phyloP scores from a whole-genome alignment of 331 rosid species.

The Saraca asoca region DNA sequence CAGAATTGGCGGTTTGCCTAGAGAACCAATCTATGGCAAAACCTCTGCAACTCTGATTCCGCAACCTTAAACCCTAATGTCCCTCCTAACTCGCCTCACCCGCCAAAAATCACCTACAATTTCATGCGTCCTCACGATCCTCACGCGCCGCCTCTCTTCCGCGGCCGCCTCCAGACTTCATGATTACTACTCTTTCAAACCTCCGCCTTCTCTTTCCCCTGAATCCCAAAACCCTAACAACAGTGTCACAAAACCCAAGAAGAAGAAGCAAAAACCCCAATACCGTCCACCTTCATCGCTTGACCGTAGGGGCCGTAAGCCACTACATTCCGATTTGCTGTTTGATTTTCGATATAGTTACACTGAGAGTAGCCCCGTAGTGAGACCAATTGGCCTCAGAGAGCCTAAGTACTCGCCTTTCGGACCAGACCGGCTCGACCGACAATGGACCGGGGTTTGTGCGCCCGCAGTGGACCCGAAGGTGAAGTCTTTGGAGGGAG shows the following conservation, averaged over 20 bases:
- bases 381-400: conserved; percentile 80
- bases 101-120: conserved; percentile 48
- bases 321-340: conserved; percentile 59
- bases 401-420: conserved; percentile 95
- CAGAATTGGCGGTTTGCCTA: too few species aligned
- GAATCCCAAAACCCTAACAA: conserved; percentile 37
- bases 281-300: conserved; percentile 70
- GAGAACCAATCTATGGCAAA: too few species aligned
- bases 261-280: conserved; percentile 51
- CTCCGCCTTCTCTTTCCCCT: conserved; percentile 60
- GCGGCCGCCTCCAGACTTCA: conserved; percentile 59
- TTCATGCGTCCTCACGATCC: conserved; percentile 19
- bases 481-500: conserved; percentile 59
- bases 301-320: conserved; percentile 53
- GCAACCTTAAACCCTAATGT: conserved; percentile 55
- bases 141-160: conserved; percentile 63
- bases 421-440: conserved; percentile 73
- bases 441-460: conserved; percentile 85
- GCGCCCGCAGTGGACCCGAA: conserved; percentile 81
- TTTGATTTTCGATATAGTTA: conserved; percentile 88
- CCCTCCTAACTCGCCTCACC: conserved; percentile 42
- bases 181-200: conserved; percentile 56
- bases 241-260: conserved; percentile 39
- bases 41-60: too few species aligned
- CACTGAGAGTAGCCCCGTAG: conserved; percentile 72